Base-by-base conservation (phyloP, 306 rosid species). In the Ochetophila trinervis region DNA sequence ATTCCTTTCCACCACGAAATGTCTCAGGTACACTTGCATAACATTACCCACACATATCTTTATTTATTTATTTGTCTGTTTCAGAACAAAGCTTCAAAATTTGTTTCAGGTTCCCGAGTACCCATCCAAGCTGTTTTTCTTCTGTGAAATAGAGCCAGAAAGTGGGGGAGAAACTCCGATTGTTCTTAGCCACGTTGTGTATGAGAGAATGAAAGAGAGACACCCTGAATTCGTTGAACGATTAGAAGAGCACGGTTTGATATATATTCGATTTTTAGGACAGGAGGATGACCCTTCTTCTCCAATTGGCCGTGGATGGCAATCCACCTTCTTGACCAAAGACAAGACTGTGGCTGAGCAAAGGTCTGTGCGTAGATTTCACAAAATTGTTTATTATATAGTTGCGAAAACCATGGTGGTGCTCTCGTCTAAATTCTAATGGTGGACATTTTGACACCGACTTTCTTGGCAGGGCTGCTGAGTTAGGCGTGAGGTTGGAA, bases 231-330 rank as follows among this genome's bases (percentile, higher is more conserved):
- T 93, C 21, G 99, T 93, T 2, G 78, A 72, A 11, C 76, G 76
- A 44, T 64, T 93, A 35, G 97, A 93, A 76, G 77, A 78, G 35
- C 84, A 74, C 42, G 99, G 99, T 0, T 70, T 90, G 71, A 35
- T 90, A 60, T 93, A 93, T 77, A 79, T 71, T 7, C 79, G 94
- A 63, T 84, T 93, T 52, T 75, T 90, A 57, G 94, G 91, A 3
- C 86, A 93, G 79, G 89, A 57, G 0, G 96, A 93, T 14, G 82
- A 90, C 68, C 91, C 91, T 52, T 82, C 85, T 5, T 90, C 99
- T 24, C 90, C 94, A 0, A 93, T 93, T 67, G 96, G 97, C 42
- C 89, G 95, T 34, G 99, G 99, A 20, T 93, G 97, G 99, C 86
- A 86, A 82, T 90, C 99, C 16, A 90, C 99, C 4, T 87, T 89